These are phyloP conservation scores for Pseudonitzschia multiseries DNA, from an alignment of 108 stramenopile genomes.

Conservation along the genomic window DNA sequence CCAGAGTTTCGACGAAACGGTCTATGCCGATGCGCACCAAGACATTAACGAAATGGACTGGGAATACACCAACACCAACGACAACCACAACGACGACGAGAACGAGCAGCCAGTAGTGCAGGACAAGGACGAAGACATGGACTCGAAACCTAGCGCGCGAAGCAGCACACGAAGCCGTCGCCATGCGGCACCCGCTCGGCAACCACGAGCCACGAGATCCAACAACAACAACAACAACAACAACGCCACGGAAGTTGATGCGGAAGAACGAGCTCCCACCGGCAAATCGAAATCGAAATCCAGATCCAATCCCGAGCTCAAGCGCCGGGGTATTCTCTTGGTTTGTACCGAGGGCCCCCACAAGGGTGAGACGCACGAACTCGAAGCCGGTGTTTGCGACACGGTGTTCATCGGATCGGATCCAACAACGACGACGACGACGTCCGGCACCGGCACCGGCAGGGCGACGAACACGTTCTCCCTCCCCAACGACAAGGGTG, in stretches of 20 bases:
- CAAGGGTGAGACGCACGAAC: slow-evolving; percentile 29
- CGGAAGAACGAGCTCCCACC: background rate
- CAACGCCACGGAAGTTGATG: background rate
- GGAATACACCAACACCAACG: slow-evolving; percentile 21
- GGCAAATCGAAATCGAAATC: no score
- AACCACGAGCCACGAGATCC: background rate
- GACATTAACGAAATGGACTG: slow-evolving; percentile 37
- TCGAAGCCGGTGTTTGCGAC: slow-evolving; percentile 27
- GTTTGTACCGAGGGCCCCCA: slow-evolving; percentile 39
- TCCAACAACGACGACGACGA: slow-evolving; percentile 28
- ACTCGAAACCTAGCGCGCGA: slow-evolving; percentile 9
- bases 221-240: background rate
- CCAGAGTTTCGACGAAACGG: slow-evolving; percentile 2
- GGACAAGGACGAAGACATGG: background rate
- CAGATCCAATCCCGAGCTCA: no score
- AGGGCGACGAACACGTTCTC: no score
- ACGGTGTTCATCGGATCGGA: slow-evolving; percentile 34
- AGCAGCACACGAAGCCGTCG: background rate
- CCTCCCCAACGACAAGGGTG: slow-evolving; percentile 20
- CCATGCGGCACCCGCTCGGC: slow-evolving; percentile 1
- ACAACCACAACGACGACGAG: background rate
- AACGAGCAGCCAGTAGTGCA: slow-evolving; percentile 20
- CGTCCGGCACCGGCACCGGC: no score
- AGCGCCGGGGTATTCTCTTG: slow-evolving; percentile 30
- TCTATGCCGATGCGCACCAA: slow-evolving; percentile 17